Conservation (phyloP, 2,329 filamentous ascomycete species). For the Raffaelea arxii region DNA sequence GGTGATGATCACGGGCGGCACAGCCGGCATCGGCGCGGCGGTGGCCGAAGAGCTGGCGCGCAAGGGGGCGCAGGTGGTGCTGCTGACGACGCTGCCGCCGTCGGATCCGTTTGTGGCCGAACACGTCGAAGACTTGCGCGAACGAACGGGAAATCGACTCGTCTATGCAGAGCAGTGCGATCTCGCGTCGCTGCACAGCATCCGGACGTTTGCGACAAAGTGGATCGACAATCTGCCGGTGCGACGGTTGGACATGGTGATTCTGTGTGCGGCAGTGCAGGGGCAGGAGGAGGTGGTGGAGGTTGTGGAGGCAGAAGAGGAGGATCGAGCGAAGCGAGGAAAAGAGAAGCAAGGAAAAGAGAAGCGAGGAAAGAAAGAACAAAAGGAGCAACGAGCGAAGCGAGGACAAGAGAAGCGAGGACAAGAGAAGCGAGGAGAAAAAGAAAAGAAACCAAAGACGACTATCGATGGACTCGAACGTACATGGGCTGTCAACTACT, state of each 20-base stretch:
- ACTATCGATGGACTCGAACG: slow-evolving; percentile 77
- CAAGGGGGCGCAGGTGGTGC: slow-evolving; percentile 80
- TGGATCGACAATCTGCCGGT: slow-evolving; percentile 96
- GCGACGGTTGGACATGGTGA: slow-evolving; percentile 78
- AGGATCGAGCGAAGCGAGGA: neutral
- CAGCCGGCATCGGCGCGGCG: slow-evolving; percentile 79
- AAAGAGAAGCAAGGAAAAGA: neutral
- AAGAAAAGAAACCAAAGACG: slow-evolving; percentile 16
- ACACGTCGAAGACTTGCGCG: slow-evolving; percentile 80
- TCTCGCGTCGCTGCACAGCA: slow-evolving; percentile 75
- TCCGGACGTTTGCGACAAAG: slow-evolving; percentile 87
- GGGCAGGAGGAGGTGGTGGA: slow-evolving; percentile 28
- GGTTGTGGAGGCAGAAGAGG: slow-evolving; percentile 32
- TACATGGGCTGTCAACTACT: slow-evolving; percentile 90
- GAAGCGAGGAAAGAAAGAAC: slow-evolving; percentile 25
- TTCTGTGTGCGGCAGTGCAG: slow-evolving; percentile 63
- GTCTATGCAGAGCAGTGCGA: slow-evolving; percentile 96
- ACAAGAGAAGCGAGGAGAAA: neutral
- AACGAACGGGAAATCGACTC: slow-evolving; percentile 67
- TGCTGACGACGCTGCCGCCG: slow-evolving; percentile 74
- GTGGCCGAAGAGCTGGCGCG: slow-evolving; percentile 64
- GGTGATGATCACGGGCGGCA: slow-evolving; percentile 87
- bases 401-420: neutral
- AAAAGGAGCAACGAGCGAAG: neutral
- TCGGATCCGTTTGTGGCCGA: slow-evolving; percentile 85